Percentiles rank a stretch among this genome's conserved stretches.
Evolutionary conservation across 2,329 filamentous ascomycete genomes (phyloP).

Genomic region (Scytalidium lignicola): DNA sequence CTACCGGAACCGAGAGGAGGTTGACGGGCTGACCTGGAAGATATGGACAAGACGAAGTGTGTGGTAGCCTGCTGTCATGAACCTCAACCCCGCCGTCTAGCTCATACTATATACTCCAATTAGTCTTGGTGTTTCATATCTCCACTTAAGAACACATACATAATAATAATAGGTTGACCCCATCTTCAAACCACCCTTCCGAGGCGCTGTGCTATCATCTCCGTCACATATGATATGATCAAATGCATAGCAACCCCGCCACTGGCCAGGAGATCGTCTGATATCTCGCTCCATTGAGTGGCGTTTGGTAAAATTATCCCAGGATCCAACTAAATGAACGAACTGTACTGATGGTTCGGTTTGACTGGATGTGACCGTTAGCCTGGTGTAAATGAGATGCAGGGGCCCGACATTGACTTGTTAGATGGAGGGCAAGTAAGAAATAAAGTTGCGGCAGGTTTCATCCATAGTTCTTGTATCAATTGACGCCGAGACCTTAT

Average conservation of each 20-base stretch:
- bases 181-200: slow-evolving; percentile 82
- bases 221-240: slow-evolving; percentile 82
- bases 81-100: slow-evolving; percentile 73
- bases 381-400: slow-evolving; percentile 9
- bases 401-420: slow-evolving; percentile 3
- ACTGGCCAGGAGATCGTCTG: slow-evolving; percentile 68
- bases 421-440: too few species aligned
- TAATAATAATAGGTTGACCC: slow-evolving; percentile 95
- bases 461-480: not conserved
- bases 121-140: slow-evolving; percentile 17
- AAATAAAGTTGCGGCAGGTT: too few species aligned
- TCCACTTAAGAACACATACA: slow-evolving; percentile 49
- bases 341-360: slow-evolving; percentile 57
- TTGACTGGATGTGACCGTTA: slow-evolving; percentile 38
- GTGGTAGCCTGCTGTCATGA: slow-evolving; percentile 66
- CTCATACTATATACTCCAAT: slow-evolving; percentile 59
- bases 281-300: slow-evolving; percentile 79
- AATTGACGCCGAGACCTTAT: not conserved
- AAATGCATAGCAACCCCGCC: slow-evolving; percentile 85
- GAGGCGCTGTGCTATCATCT: slow-evolving; percentile 41
- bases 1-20: slow-evolving; percentile 72
- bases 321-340: slow-evolving; percentile 82
- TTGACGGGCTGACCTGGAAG: slow-evolving; percentile 87
- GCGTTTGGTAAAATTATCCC: slow-evolving; percentile 83
- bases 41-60: slow-evolving; percentile 75